Evolutionary conservation across 2,329 filamentous ascomycete genomes (phyloP).

Genomic region (Leptographium galeiforme): DNA sequence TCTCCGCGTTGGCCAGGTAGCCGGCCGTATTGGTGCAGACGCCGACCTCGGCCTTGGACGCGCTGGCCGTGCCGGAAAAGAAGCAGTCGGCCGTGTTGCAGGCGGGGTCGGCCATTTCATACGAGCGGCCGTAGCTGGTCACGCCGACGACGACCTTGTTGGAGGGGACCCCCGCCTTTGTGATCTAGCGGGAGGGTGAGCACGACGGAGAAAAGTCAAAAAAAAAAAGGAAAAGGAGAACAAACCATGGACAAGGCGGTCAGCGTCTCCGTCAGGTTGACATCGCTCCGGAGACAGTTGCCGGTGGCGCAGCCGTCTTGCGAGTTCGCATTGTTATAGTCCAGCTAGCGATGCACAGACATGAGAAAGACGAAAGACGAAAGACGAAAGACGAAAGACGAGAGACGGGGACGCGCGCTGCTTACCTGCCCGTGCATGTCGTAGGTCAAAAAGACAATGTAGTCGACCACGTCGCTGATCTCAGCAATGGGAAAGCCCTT

Average conservation of each 20-base stretch:
- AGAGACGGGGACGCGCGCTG: too few species aligned
- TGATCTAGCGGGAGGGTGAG: conserved; percentile 7
- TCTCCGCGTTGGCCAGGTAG: conserved; percentile 26
- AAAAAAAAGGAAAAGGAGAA: too few species aligned
- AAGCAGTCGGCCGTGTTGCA: conserved; percentile 20
- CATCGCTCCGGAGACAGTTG: conserved; percentile 20
- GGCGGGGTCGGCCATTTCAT: conserved; percentile 16
- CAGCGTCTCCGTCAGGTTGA: conserved; percentile 24
- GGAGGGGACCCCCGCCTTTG: conserved; percentile 18
- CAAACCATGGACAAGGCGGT: conserved; percentile 20
- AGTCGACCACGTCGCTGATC: conserved; percentile 17
- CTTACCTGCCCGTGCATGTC: conserved; percentile 19
- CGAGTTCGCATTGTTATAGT: conserved; percentile 13
- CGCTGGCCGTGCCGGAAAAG: conserved; percentile 15
- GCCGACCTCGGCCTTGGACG: conserved; percentile 18
- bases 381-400: too few species aligned
- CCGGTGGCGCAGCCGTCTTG: conserved; percentile 16
- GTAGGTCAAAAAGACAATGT: conserved; percentile 22
- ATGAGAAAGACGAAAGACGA: neutral
- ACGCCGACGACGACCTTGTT: conserved; percentile 20
- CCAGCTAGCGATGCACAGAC: conserved; percentile 19
- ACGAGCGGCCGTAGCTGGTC: conserved; percentile 20
- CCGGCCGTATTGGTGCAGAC: conserved; percentile 23
- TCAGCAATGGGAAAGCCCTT: conserved; percentile 17
- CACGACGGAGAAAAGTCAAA: too few species aligned